Conservation (phyloP, 139 green algal genomes). For the Desmodesmus armatus region DNA sequence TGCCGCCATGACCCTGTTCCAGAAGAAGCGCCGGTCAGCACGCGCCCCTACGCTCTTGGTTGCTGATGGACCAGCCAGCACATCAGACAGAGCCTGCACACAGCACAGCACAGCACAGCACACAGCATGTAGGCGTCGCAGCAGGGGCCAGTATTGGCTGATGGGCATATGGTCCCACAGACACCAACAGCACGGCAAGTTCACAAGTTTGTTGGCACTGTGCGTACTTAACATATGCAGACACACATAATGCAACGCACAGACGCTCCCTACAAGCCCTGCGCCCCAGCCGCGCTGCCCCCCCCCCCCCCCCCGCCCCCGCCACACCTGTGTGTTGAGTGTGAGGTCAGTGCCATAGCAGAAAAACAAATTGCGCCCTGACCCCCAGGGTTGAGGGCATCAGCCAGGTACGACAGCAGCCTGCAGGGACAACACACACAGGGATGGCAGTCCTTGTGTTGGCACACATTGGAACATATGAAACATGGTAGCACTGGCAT, state of each 20-base stretch:
- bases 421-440: slow-evolving; percentile 16
- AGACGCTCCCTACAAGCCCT: slow-evolving; percentile 5
- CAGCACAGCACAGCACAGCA: not conserved
- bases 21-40: slow-evolving; percentile 79
- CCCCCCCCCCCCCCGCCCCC: not conserved
- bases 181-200: no score
- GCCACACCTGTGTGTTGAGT: slow-evolving; percentile 70
- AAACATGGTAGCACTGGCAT: no score
- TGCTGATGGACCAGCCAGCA: slow-evolving; percentile 4
- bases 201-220: no score
- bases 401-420: slow-evolving; percentile 40
- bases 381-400: slow-evolving; percentile 69
- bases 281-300: not conserved
- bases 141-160: not conserved
- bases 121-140: not conserved
- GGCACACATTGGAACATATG: no score
- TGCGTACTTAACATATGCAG: no score
- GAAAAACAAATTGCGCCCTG: slow-evolving; percentile 82
- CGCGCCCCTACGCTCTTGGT: slow-evolving; percentile 44
- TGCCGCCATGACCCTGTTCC: slow-evolving; percentile 73
- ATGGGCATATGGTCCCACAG: not conserved
- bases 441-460: no score
- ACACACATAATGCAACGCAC: not conserved
- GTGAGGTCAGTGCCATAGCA: slow-evolving; percentile 80
- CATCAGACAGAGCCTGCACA: slow-evolving; percentile 31